Conservation (phyloP, 345 rosid species). For the Isatis tinctoria region DNA sequence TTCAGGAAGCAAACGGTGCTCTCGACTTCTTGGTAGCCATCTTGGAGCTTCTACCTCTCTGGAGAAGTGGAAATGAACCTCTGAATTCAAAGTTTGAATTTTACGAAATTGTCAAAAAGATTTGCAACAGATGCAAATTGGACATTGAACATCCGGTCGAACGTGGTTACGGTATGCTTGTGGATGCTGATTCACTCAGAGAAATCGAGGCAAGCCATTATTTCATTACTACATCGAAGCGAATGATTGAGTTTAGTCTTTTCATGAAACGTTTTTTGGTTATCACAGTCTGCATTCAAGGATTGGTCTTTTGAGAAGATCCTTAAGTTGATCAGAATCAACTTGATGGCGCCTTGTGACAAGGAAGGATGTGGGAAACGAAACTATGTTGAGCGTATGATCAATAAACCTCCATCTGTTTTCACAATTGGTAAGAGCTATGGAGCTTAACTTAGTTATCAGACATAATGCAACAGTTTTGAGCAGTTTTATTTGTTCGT, state of each 20-base stretch:
- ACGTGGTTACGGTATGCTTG: not conserved
- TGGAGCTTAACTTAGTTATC: not conserved
- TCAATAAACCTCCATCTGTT: constrained; percentile 8
- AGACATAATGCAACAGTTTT: not conserved
- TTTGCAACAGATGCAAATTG: not conserved
- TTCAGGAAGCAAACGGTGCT: not conserved
- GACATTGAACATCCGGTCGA: not conserved
- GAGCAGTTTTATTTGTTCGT: not conserved
- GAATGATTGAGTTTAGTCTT: not conserved
- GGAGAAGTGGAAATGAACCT: not conserved
- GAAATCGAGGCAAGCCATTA: not conserved
- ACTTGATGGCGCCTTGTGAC: not conserved
- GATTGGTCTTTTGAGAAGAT: not conserved
- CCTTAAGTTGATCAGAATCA: not conserved
- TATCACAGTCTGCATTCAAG: not conserved
- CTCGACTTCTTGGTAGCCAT: not conserved
- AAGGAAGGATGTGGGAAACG: constrained; percentile 13
- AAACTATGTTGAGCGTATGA: not conserved
- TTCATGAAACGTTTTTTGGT: not conserved
- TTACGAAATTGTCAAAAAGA: not conserved
- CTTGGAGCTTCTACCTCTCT: constrained; percentile 2
- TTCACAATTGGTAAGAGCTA: constrained; percentile 10
- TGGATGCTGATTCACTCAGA: constrained; percentile 5
- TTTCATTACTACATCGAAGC: not conserved
- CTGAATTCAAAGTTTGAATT: not conserved